Evolutionary conservation across 2,329 filamentous ascomycete genomes (phyloP).

Genomic region (Fusarium sp.): DNA sequence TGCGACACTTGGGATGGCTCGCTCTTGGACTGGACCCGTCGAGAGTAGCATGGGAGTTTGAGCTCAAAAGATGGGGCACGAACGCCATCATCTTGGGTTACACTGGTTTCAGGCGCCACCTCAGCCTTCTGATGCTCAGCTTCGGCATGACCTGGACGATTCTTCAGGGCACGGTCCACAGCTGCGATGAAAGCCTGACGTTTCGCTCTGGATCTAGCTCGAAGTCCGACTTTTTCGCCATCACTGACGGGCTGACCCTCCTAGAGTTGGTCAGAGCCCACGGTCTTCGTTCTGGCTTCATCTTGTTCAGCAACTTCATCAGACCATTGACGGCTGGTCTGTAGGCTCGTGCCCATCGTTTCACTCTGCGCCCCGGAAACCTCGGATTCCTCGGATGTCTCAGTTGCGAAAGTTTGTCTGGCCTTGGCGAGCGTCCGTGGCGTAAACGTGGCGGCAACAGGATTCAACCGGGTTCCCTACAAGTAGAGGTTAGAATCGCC

Average conservation of each 20-base stretch:
- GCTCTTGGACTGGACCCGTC: constrained; percentile 61
- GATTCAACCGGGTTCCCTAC: constrained; percentile 67
- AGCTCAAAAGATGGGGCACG: constrained; percentile 35
- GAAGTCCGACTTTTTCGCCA: background rate
- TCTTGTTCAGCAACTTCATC: constrained; percentile 47
- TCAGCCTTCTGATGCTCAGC: constrained; percentile 38
- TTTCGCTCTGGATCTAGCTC: constrained; percentile 19
- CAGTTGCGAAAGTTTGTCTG: constrained; percentile 13
- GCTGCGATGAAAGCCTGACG: constrained; percentile 37
- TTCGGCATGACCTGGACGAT: background rate
- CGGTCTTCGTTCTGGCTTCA: background rate
- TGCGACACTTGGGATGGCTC: constrained; percentile 52
- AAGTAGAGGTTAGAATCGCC: constrained; percentile 56
- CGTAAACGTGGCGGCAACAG: constrained; percentile 66
- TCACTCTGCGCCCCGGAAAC: constrained; percentile 13
- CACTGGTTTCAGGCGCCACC: constrained; percentile 33
- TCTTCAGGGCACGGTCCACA: constrained; percentile 36
- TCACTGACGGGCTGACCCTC: constrained; percentile 5
- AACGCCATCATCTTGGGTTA: constrained; percentile 30
- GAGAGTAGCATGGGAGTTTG: constrained; percentile 55
- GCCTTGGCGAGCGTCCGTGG: constrained; percentile 52
- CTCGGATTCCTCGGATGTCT: constrained; percentile 27
- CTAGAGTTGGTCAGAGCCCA: constrained; percentile 14
- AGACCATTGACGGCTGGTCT: constrained; percentile 44
- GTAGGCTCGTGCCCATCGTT: constrained; percentile 15